phyloP scores from a whole-genome alignment of 2,329 filamentous ascomycete species.

The Endoconidiophora laricicola region DNA sequence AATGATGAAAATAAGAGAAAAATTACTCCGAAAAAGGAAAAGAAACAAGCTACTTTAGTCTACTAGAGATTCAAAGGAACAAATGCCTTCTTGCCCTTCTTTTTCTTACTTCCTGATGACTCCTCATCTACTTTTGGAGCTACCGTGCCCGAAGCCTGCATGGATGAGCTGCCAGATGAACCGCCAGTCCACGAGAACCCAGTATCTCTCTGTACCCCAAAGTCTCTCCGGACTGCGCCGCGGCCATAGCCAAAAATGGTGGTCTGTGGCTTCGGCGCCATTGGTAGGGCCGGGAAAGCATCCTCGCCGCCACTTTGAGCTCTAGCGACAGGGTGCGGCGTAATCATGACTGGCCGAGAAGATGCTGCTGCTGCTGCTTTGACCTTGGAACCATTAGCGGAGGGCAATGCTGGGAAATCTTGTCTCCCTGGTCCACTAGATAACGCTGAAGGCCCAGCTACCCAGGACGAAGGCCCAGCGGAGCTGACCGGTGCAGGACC shows the following conservation, averaged over 20 bases:
- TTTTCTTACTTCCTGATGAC: constrained; percentile 32
- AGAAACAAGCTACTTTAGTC: too few species aligned
- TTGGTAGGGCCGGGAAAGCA: constrained; percentile 68
- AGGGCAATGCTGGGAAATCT: too few species aligned
- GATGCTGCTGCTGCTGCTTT: constrained; percentile 6
- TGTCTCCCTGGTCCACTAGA: not conserved
- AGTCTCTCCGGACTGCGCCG: constrained; percentile 37
- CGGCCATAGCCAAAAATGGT: constrained; percentile 46
- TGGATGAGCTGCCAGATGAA: constrained; percentile 10
- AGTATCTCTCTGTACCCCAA: constrained; percentile 27
- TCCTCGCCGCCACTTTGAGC: constrained; percentile 26
- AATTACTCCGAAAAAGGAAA: too few species aligned
- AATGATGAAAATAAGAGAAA: too few species aligned
- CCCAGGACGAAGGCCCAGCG: constrained; percentile 8
- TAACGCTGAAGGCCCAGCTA: constrained; percentile 3
- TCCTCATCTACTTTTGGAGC: constrained; percentile 17
- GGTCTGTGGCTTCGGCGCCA: constrained; percentile 51
- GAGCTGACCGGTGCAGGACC: constrained; percentile 17
- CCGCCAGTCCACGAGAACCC: constrained; percentile 33
- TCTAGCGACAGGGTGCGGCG: constrained; percentile 3
- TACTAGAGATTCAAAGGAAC: too few species aligned
- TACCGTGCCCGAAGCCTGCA: constrained; percentile 16
- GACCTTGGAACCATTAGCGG: too few species aligned
- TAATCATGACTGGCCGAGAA: not conserved
- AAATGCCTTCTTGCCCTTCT: constrained; percentile 35